Evolutionary conservation across 2,329 filamentous ascomycete species (phyloP), one percentile per base, ranked within the genome.

Genomic region (Arthrobotrys musiformis): DNA sequence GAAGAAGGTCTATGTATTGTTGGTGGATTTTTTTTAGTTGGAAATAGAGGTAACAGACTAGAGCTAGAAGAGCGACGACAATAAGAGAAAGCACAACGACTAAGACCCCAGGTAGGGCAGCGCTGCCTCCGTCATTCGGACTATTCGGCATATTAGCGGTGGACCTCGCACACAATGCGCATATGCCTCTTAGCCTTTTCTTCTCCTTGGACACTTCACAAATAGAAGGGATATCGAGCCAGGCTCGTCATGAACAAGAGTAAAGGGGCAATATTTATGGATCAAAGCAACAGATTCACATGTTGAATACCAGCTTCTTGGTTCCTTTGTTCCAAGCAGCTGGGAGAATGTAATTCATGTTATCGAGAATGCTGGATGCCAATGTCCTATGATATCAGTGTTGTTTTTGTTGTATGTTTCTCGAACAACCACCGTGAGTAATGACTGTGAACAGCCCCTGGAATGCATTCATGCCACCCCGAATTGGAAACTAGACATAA

Each of bases 1-100:
- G 33, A 30, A 70, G 8, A 13, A 68, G 35, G 13, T 50, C 52
- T 6, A 35, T 19, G 35, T 66, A 66, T 37, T 66, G 19, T 17
- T 15, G 48, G 17, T 77, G 60, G 9, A 77, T 61, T 1, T 37
- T 60, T 13, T 61, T 15, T 26, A 70, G 48, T 30, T 62, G 37
- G 7, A 66, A 11, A 35, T 77, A 70, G 9, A 67, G 40, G 30
- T 77, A 67, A 4, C 48, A 19, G 4, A 46, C 50, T 11, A 77
- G 26, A 2, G 56, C 22, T 4, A 60, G 17, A 15, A 66, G 48
- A 6, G 50, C 58, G 26, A 77, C 24, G n/a, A 50, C 40, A n/a
- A 62, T 33, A 19, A 77, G 35, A 6, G 63, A 52, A 9, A 77
- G 24, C 11, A 77, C 61, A 2, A 33, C 44, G 19, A 77, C 26